phyloP scores from a whole-genome alignment of 2,329 filamentous ascomycete genomes.

The Cordyceps farinosa region DNA sequence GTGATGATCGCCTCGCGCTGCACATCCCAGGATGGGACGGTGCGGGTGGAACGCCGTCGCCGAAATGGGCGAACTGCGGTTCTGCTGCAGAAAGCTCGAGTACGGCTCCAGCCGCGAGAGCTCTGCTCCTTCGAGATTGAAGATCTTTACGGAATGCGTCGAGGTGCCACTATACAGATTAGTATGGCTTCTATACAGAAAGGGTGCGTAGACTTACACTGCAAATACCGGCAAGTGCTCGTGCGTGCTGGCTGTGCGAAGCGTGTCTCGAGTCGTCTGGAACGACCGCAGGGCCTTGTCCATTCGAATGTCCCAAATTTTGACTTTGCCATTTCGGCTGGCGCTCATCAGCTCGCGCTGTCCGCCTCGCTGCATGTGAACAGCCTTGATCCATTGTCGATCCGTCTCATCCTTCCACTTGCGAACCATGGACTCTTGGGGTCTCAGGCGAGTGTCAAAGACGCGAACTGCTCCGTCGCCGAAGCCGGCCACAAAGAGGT shows the following conservation, averaged over 20 bases:
- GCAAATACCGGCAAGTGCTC: constrained; percentile 96
- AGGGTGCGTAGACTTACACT: constrained; percentile 60
- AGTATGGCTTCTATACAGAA: neutral
- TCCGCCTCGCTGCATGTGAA: constrained; percentile 94
- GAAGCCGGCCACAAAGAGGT: constrained; percentile 93
- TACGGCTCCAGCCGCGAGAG: constrained; percentile 87
- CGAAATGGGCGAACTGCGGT: constrained; percentile 76
- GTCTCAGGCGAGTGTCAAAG: constrained; percentile 82
- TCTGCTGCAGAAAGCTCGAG: constrained; percentile 80
- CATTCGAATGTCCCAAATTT: constrained; percentile 93
- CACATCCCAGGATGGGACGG: constrained; percentile 83
- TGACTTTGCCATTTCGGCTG: constrained; percentile 88
- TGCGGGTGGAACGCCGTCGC: constrained; percentile 95
- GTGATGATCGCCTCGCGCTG: constrained; percentile 81
- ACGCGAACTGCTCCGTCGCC: constrained; percentile 92
- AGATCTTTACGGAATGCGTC: constrained; percentile 82
- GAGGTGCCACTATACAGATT: constrained; percentile 68
- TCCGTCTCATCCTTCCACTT: constrained; percentile 89
- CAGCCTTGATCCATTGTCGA: constrained; percentile 90
- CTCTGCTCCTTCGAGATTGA: constrained; percentile 78
- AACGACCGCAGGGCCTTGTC: constrained; percentile 72
- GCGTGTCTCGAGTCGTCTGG: constrained; percentile 69
- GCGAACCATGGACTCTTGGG: constrained; percentile 88
- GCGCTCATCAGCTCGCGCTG: constrained; percentile 87
- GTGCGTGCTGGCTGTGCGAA: constrained; percentile 85